Conservation (phyloP, 148 eudicot genomes). For the Spergularia marina region DNA sequence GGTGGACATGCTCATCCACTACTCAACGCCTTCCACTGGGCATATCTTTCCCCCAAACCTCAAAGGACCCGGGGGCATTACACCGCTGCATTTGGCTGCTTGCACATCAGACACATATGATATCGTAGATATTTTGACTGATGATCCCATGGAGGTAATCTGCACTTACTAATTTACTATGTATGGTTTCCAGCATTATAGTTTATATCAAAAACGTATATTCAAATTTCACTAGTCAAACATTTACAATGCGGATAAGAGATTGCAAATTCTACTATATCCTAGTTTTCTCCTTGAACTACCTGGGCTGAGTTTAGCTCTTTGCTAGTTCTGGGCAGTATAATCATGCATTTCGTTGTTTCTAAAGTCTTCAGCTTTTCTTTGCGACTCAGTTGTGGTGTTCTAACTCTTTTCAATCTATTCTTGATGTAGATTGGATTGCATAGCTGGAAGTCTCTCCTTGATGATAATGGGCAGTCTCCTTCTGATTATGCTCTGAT, state of each 20-base stretch:
- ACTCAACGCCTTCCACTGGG: conserved; percentile 37
- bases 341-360: no score
- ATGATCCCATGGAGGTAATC: conserved; percentile 70
- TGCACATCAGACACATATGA: conserved; percentile 53
- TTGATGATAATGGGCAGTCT: conserved; percentile 32
- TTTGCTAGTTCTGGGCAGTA: no score
- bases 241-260: neutral
- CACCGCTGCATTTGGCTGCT: conserved; percentile 87
- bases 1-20: conserved; percentile 67
- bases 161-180: neutral
- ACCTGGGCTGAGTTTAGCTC: no score
- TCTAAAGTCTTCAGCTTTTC: no score
- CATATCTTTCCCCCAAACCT: conserved; percentile 63
- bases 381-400: neutral
- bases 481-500: conserved; percentile 32
- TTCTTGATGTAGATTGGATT: conserved; percentile 32
- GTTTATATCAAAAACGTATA: neutral
- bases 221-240: no score
- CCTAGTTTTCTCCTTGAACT: no score
- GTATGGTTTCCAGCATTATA: neutral
- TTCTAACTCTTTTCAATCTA: neutral
- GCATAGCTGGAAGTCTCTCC: conserved; percentile 30
- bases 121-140: conserved; percentile 62
- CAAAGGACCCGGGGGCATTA: conserved; percentile 77
- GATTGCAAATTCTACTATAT: no score